Evolutionary conservation across 106 monocot genomes (phyloP).

Genomic region (Dendrobium catenatum): DNA sequence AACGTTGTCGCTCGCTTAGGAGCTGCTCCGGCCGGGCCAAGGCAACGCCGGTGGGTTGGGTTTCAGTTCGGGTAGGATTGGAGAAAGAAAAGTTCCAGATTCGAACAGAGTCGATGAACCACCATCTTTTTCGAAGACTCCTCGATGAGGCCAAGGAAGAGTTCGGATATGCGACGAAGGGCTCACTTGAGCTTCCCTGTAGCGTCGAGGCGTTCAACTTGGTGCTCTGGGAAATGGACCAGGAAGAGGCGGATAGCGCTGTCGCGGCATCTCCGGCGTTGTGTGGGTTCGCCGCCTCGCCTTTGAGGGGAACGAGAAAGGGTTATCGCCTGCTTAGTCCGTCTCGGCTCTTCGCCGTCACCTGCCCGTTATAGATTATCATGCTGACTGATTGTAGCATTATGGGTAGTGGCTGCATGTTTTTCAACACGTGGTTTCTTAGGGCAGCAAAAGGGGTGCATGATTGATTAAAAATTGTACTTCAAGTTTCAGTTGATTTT

Average conservation of each 20-base stretch:
- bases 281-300: constrained; percentile 8
- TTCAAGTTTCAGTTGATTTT: too few relatives aligned
- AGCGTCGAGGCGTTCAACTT: constrained; percentile 28
- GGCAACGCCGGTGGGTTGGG: constrained; percentile 31
- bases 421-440: too few relatives aligned
- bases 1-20: not conserved
- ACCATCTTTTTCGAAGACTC: constrained; percentile 43
- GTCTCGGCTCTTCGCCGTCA: not conserved
- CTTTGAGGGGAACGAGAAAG: not conserved
- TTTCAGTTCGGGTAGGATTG: constrained; percentile 49
- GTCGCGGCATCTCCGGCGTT: constrained; percentile 1
- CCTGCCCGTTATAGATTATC: not conserved
- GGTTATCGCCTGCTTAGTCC: not conserved
- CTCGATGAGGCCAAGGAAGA: constrained; percentile 52
- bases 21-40: not conserved
- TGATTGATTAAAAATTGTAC: too few relatives aligned
- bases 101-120: constrained; percentile 40
- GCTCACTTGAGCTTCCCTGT: constrained; percentile 49
- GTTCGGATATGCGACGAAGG: constrained; percentile 36
- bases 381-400: too few relatives aligned
- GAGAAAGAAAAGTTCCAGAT: constrained; percentile 45
- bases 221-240: constrained; percentile 51
- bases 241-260: constrained; percentile 9
- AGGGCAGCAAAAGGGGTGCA: too few relatives aligned
- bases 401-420: too few relatives aligned